Base-by-base conservation (phyloP, 1,284 basidiomycete genomes). In the Moniliella sp. region DNA sequence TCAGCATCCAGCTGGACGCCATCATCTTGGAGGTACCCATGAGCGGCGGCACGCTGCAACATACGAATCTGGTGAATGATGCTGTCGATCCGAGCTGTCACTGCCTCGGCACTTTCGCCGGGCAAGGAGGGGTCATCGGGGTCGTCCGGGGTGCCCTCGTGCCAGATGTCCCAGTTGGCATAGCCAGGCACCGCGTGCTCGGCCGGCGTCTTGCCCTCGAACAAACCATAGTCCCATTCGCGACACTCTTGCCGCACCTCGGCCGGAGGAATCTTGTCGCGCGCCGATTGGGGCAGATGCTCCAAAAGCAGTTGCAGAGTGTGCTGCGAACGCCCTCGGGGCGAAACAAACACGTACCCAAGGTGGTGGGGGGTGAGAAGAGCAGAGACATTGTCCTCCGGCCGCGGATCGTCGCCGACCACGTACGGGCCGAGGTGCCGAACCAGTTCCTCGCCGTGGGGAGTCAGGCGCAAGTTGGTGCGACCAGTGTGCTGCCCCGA, bases 221-320 rank as follows among this genome's bases (percentile, higher is more conserved):
- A 57, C 1, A 48, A 50, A 16, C 56, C 56, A 32, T 59, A 59
- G 35, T 57, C 52, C 56, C 56, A 59, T 30, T 59, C 56, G 13
- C 52, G 40, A 29, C 50, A 48, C 13, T 57, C 48, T 18, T 56
- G 40, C 2, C 39, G 13, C 14, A 47, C 34, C 25, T 48, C 40
- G 0, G 46, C 38, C 13, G 28, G 17, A 0, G 50, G 50, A 8
- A 57, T 39, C 0, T 35, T 28, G 1, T 17, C 17, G 7, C 40
- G 33, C 15, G 44, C 30, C 3, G 39, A 34, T 12, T 40, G 25
- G 9, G 41, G 36, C 12, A 53, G 33, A 29, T 43, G 43, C n/a
- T 40, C 39, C 4, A 57, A 34, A 33, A 59, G 35, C 19, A 47
- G 43, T 17, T 56, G 37, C 17, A 54, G 35, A 15, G 56, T 59